Evolutionary conservation across 2,329 filamentous ascomycete species (phyloP).

Genomic region (Paecilomyces dactylethromorphus): DNA sequence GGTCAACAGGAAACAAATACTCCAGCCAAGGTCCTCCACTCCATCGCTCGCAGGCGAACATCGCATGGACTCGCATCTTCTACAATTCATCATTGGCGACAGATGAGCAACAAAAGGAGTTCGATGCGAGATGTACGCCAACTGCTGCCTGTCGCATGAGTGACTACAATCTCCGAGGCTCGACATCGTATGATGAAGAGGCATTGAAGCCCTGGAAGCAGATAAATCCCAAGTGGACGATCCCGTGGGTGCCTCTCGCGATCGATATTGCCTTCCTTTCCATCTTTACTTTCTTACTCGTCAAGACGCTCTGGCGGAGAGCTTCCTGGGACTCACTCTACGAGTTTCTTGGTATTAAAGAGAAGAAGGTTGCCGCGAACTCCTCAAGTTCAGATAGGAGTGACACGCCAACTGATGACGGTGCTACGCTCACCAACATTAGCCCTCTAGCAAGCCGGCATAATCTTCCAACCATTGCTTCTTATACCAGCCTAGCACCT

Average conservation of each 20-base stretch:
- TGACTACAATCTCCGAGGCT: slow-evolving; percentile 26
- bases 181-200: slow-evolving; percentile 18
- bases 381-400: not conserved
- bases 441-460: not conserved
- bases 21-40: slow-evolving; percentile 40
- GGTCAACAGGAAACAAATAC: slow-evolving; percentile 41
- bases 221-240: slow-evolving; percentile 7
- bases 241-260: not conserved
- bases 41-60: slow-evolving; percentile 32
- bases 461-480: slow-evolving; percentile 2
- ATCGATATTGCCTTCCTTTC: not conserved
- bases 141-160: slow-evolving; percentile 28
- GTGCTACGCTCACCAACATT: not conserved
- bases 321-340: slow-evolving; percentile 6
- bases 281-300: slow-evolving; percentile 4
- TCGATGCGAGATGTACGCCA: slow-evolving; percentile 22
- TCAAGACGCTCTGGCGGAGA: slow-evolving; percentile 7
- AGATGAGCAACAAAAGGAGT: slow-evolving; percentile 16
- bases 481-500: slow-evolving; percentile 1
- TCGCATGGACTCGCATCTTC: slow-evolving; percentile 43
- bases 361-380: slow-evolving; percentile 1
- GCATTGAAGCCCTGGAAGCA: slow-evolving; percentile 25
- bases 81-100: slow-evolving; percentile 43
- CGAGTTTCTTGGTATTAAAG: slow-evolving; percentile 1
- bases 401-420: not conserved